Evolutionary conservation across 2,329 filamentous ascomycete species (phyloP).

Genomic region (Cytospora leucostoma): DNA sequence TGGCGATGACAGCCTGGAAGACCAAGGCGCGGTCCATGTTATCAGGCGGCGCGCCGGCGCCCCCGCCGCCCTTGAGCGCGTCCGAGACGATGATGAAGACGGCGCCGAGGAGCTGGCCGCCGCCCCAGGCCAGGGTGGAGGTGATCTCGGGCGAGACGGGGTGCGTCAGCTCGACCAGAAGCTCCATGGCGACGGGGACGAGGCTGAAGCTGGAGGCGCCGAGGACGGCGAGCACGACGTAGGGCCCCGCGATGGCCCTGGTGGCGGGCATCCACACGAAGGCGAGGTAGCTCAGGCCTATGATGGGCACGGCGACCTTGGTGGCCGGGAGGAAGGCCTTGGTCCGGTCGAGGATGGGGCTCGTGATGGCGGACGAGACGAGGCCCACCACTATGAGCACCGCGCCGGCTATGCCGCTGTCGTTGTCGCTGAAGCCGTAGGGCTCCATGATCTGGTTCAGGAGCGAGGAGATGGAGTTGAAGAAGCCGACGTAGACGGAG

Average conservation of each 20-base stretch:
- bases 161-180: conserved; percentile 82
- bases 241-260: conserved; percentile 63
- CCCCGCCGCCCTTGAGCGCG: conserved; percentile 62
- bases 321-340: conserved; percentile 76
- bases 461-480: conserved; percentile 87
- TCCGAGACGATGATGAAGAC: conserved; percentile 83
- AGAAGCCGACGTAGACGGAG: conserved; percentile 82
- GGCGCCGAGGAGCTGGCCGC: conserved; percentile 82
- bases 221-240: conserved; percentile 72
- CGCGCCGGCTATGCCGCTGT: conserved; percentile 88
- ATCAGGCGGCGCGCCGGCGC: conserved; percentile 56
- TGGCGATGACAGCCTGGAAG: conserved; percentile 73
- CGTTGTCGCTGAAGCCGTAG: conserved; percentile 78
- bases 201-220: conserved; percentile 80
- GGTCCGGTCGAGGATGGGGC: conserved; percentile 81
- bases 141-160: conserved; percentile 86
- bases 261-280: conserved; percentile 80
- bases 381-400: conserved; percentile 88
- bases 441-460: conserved; percentile 88
- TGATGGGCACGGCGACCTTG: conserved; percentile 72
- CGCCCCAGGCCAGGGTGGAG: conserved; percentile 80
- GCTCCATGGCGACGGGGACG: conserved; percentile 83
- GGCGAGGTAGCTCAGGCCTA: conserved; percentile 71
- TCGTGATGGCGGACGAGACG: conserved; percentile 71
- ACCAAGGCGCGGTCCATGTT: conserved; percentile 77